phyloP scores from a whole-genome alignment of 73 alveolate genomes.

The Symbiodinium pilosum region DNA sequence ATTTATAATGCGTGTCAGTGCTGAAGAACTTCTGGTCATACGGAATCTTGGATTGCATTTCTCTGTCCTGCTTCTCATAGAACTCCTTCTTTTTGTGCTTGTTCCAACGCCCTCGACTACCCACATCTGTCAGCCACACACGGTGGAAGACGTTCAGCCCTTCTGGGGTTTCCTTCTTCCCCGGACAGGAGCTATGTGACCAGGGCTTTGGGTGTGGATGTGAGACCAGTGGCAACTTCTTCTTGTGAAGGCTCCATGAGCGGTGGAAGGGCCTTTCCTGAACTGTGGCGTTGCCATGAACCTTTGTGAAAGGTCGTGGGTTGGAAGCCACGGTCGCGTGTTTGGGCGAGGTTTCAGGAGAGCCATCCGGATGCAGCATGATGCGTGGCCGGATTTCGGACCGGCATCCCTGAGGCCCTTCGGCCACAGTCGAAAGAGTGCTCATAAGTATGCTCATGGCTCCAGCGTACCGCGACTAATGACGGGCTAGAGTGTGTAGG shows the following conservation, averaged over 20 bases:
- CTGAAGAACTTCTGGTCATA: neutral
- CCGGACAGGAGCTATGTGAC: constrained; percentile 9
- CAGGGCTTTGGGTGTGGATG: constrained; percentile 17
- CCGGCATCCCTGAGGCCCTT: neutral
- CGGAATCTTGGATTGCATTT: neutral
- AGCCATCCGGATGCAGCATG: neutral
- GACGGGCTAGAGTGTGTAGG: neutral
- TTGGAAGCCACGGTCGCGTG: neutral
- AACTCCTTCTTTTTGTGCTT: neutral
- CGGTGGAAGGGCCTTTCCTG: constrained; percentile 14
- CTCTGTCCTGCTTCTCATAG: constrained; percentile 1
- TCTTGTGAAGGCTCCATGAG: neutral
- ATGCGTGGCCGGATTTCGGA: constrained; percentile 4
- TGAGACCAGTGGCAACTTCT: neutral
- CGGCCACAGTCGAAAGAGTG: neutral
- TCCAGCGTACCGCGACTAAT: neutral
- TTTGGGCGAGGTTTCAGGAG: neutral
- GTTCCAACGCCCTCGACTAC: constrained; percentile 9
- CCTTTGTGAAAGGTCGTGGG: neutral
- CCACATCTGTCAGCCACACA: constrained; percentile 3
- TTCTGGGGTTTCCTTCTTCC: constrained; percentile 11
- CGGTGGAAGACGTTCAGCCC: constrained; percentile 7
- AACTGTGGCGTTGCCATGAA: constrained; percentile 3
- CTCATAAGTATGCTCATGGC: neutral
- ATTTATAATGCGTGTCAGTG: neutral